Evolutionary conservation across 805 yeast species (phyloP), one percentile per base, ranked within the genome.

Genomic region (Schwanniomyces vanrijiae): DNA sequence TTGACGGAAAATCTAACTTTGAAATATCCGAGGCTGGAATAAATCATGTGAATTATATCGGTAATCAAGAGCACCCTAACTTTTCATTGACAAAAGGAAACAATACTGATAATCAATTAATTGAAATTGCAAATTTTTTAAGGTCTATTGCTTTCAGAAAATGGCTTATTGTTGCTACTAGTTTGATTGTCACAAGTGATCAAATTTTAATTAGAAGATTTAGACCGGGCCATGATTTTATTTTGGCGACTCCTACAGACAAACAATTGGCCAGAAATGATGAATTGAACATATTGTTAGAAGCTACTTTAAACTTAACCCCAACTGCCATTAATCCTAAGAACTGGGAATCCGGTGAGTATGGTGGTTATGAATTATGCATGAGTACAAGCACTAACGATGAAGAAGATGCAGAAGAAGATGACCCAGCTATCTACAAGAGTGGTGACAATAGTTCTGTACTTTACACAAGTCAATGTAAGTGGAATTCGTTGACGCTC

Each of bases 171-270:
- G 48, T 68, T 2, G 62, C 91, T 2, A 86, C 97, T 0, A 78
- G 82, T 13, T 59, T 90, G 45, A 65, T 78, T 2, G 82, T 86
- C 7, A 68, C 82, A 3, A 77, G 84, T 42, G 88, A 86, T 52
- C 88, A 86, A 54, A 69, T 87, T 1, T 61, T 91, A 21, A 78
- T 88, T 6, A 78, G 99, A 59, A 75, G 97, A 52, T 94, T 94
- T 70, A 81, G 99, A 57, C 99, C 97, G 1, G 99, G 98, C 3
- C 84, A 81, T 24, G 99, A 94, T 64, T 94, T 88, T 66, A 91
- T 92, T 3, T 69, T 94, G 39, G 99, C 99, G 0, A 88, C 98
- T 0, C 69, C 81, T 2, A 68, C 79, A 0, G 78, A 76, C 16
- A 74, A 65, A 40, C 44, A 63, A 3, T 45, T 69, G 42, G 70